Percentiles rank a stretch among this genome's conserved stretches.
Evolutionary conservation across 2,329 filamentous ascomycete species (phyloP).

Genomic region (Penicillium sp.): DNA sequence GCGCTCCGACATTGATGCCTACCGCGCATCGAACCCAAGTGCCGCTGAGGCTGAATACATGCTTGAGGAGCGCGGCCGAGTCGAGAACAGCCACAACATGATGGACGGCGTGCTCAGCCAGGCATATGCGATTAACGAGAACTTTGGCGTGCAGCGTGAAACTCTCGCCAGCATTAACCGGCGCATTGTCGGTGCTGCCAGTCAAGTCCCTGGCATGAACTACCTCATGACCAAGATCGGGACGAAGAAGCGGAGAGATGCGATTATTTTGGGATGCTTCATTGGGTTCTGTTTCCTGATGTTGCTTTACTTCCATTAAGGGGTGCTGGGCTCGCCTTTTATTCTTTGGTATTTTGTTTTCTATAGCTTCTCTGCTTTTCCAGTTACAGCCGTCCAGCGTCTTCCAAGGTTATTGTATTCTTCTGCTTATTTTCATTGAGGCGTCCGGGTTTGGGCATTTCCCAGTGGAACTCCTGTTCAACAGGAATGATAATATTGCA

Average conservation of each 20-base stretch:
- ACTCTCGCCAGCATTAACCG: conserved; percentile 85
- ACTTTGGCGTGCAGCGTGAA: conserved; percentile 82
- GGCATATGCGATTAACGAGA: conserved; percentile 95
- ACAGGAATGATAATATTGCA: conserved; percentile 17
- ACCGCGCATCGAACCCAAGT: conserved; percentile 77
- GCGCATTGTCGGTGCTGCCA: conserved; percentile 83
- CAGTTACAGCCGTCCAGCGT: conserved; percentile 18
- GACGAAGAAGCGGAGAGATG: conserved; percentile 90
- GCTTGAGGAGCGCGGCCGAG: conserved; percentile 80
- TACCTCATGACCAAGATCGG: conserved; percentile 89
- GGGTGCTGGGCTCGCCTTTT: conserved; percentile 7
- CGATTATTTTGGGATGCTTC: conserved; percentile 87
- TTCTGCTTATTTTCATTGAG: conserved; percentile 12
- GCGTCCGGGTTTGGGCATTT: conserved; percentile 21
- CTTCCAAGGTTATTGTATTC: conserved; percentile 2
- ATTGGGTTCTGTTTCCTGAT: conserved; percentile 89
- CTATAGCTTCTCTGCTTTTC: not conserved
- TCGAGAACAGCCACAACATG: conserved; percentile 88
- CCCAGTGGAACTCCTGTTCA: conserved; percentile 5
- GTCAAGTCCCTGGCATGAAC: conserved; percentile 91
- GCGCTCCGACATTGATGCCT: conserved; percentile 86
- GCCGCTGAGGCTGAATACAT: conserved; percentile 94
- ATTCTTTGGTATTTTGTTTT: conserved; percentile 1
- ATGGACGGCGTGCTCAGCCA: conserved; percentile 89
- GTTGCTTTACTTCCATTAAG: conserved; percentile 73